Evolutionary conservation across 805 yeast genomes (phyloP).

Genomic region (Kodamaea hsintzibuensis): DNA sequence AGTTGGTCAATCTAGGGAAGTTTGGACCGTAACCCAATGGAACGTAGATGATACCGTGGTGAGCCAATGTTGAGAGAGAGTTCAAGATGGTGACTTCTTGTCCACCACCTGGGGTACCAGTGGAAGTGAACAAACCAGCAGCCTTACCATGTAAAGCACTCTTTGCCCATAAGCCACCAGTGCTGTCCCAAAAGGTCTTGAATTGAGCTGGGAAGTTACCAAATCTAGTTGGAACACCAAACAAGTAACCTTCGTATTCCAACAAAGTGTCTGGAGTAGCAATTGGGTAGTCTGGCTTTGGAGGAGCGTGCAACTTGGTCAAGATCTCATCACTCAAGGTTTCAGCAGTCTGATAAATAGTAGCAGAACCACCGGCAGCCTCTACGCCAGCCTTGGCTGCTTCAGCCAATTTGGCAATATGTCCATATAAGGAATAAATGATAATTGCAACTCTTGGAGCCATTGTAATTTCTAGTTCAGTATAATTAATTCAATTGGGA

Average conservation of each 20-base stretch:
- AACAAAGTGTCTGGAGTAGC: slow-evolving; percentile 59
- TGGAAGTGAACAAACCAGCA: slow-evolving; percentile 70
- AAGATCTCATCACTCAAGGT: slow-evolving; percentile 65
- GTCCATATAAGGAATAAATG: slow-evolving; percentile 77
- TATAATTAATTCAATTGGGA: not conserved
- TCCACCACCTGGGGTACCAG: slow-evolving; percentile 82
- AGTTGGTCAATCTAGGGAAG: slow-evolving; percentile 53
- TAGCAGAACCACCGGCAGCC: slow-evolving; percentile 66
- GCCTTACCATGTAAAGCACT: slow-evolving; percentile 75
- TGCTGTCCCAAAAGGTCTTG: slow-evolving; percentile 72
- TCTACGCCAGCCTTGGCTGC: slow-evolving; percentile 67
- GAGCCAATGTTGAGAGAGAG: slow-evolving; percentile 63
- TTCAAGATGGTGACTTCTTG: slow-evolving; percentile 72
- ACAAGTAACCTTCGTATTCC: slow-evolving; percentile 75
- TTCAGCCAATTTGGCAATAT: slow-evolving; percentile 66
- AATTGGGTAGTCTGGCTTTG: slow-evolving; percentile 51
- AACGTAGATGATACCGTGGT: slow-evolving; percentile 78
- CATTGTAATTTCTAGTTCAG: slow-evolving; percentile 6
- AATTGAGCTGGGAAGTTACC: slow-evolving; percentile 82
- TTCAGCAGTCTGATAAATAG: slow-evolving; percentile 72
- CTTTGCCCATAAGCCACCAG: slow-evolving; percentile 77
- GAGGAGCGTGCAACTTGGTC: slow-evolving; percentile 59
- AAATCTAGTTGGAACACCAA: slow-evolving; percentile 85
- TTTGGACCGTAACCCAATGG: slow-evolving; percentile 73
- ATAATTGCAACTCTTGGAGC: slow-evolving; percentile 41